phyloP scores from a whole-genome alignment of 2,329 filamentous ascomycete genomes.

The Paradendryphiella salina region DNA sequence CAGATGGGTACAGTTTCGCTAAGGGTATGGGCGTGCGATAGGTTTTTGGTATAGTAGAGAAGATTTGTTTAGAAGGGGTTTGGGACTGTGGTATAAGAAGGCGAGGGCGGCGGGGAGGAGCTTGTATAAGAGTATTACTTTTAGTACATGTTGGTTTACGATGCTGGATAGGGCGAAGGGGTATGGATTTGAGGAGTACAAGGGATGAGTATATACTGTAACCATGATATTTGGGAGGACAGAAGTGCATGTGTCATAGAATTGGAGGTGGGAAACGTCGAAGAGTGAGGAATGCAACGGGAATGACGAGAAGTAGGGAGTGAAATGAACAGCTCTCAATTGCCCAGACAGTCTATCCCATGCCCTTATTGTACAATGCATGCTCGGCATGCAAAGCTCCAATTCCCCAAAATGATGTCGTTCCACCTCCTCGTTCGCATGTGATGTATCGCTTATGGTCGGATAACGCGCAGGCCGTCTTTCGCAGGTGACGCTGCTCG shows the following conservation, averaged over 20 bases:
- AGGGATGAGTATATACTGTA: constrained; percentile 7
- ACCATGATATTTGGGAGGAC: background rate
- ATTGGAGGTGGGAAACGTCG: background rate
- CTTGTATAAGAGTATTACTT: constrained; percentile 51
- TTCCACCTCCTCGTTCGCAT: constrained; percentile 6
- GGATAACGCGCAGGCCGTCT: constrained; percentile 54
- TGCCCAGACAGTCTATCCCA: constrained; percentile 36
- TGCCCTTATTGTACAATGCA: constrained; percentile 46
- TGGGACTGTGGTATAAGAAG: constrained; percentile 60
- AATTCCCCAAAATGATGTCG: constrained; percentile 20
- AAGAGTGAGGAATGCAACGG: background rate
- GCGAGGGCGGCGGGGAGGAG: constrained; percentile 55
- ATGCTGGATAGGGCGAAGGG: constrained; percentile 66
- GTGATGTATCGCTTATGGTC: constrained; percentile 42
- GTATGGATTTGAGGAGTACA: constrained; percentile 56
- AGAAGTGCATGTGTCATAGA: too few relatives aligned
- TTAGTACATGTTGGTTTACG: constrained; percentile 55
- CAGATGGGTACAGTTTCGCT: constrained; percentile 1
- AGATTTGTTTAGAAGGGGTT: constrained; percentile 63
- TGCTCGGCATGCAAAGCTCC: constrained; percentile 25
- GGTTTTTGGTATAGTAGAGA: constrained; percentile 66
- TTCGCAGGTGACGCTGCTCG: constrained; percentile 53
- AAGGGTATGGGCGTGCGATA: constrained; percentile 43
- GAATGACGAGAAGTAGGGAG: background rate
- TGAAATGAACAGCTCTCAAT: constrained; percentile 35